Evolutionary conservation across 2,329 filamentous ascomycete genomes (phyloP), one percentile per base, ranked within the genome.

Genomic region (Hypoxylon sp.): DNA sequence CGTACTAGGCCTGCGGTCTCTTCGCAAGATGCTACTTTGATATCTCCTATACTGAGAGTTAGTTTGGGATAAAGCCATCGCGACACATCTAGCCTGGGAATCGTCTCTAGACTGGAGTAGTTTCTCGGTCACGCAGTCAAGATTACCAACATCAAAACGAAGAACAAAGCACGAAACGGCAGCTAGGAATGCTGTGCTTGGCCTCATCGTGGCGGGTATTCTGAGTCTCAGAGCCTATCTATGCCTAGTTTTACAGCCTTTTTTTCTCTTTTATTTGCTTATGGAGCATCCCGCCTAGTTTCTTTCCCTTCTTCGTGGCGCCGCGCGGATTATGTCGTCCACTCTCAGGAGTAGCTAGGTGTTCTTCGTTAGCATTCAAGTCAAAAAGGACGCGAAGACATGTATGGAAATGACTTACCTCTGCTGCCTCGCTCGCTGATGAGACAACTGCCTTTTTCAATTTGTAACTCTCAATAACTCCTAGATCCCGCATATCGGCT

Each of bases 381-480:
- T 17, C 2, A 26, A n/a, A 35, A 24, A n/a, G 4, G 23, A 9
- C 17, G n/a, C 6, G 17, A 24, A 26, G 21, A 10, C 13, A 8
- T n/a, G 18, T 21, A 8, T 21, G 20, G 13, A 21, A 37, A 10
- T 27, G 17, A 74, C 87, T 80, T 82, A 96, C 92, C 85, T 99
- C 95, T 65, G 95, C 93, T 62, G 95, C 95, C 79, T 99, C 95
- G 56, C 92, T 96, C 18, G 95, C 95, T 60, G 92, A 97, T 49
- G 90, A 96, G 48, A 99, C 95, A 51, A 99, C 95, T n/a, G 95
- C 95, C 74, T 87, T 89, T 86, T 99, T 99, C 74, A 99, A 80
- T 83, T 99, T 99, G 83, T 97, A 98, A 76, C 92, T 96, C 80
- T 99, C 95, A 67, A 99, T 89, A 23, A 99, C 93, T 40, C 95